Percentiles rank a stretch among this genome's conserved stretches.
Evolutionary conservation across 306 rosid genomes (phyloP).

Genomic region (Acacia crassicarpa): DNA sequence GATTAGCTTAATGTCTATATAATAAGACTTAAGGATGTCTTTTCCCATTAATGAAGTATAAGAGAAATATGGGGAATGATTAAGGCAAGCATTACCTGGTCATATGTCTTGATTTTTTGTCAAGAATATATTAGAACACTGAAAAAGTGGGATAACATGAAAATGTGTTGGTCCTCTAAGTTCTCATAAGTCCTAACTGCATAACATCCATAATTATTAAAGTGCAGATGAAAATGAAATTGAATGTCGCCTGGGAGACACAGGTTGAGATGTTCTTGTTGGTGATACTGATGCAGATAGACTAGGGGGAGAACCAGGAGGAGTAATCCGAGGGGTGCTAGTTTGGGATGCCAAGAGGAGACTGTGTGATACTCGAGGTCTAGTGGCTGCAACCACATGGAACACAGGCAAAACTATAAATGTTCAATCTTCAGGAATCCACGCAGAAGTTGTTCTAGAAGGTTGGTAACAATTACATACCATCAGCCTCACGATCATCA

Average conservation of each 20-base stretch:
- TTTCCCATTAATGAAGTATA: background rate
- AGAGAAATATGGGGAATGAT: conserved; percentile 1
- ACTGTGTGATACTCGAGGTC: conserved; percentile 56
- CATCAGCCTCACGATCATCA: conserved; percentile 60
- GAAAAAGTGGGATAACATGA: conserved; percentile 36
- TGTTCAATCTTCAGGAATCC: conserved; percentile 15
- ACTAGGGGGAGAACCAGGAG: conserved; percentile 78
- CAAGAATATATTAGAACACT: conserved; percentile 98
- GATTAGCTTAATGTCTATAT: conserved; percentile 15
- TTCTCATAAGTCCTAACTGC: conserved; percentile 24
- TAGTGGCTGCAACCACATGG: conserved; percentile 34
- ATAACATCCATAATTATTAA: conserved; percentile 5
- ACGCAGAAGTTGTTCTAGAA: background rate
- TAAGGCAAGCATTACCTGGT: conserved; percentile 53
- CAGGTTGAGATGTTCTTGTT: conserved; percentile 72
- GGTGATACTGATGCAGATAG: conserved; percentile 79
- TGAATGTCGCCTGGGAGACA: conserved; percentile 77
- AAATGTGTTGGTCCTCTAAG: conserved; percentile 19
- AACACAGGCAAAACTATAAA: conserved; percentile 19
- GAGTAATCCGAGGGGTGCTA: conserved; percentile 72
- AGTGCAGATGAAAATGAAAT: conserved; percentile 62
- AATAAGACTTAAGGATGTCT: conserved; percentile 7
- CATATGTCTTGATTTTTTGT: conserved; percentile 90
- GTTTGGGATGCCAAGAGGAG: conserved; percentile 75
- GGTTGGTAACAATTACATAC: conserved; percentile 32